Conservation (phyloP, 495 filamentous ascomycete genomes). For the Penicillium coprophilum region DNA sequence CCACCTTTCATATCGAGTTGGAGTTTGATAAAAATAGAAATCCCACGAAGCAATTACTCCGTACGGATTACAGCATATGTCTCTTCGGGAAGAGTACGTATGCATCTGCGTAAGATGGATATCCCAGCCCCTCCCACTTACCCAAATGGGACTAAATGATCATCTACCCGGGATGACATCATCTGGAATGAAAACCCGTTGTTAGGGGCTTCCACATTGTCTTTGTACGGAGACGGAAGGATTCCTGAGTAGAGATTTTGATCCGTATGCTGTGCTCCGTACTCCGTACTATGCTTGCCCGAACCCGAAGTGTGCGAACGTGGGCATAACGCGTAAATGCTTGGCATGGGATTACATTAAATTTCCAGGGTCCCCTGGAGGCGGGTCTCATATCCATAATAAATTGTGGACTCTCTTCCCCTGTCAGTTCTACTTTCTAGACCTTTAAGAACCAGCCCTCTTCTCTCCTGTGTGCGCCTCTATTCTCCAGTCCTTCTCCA, state of each 20-base stretch:
- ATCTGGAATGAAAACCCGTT: slow-evolving; percentile 6
- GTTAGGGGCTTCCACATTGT: background rate
- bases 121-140: slow-evolving; percentile 6
- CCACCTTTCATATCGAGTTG: background rate
- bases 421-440: slow-evolving; percentile 1
- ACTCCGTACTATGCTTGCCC: too few relatives aligned
- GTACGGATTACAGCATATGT: too few relatives aligned
- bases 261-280: too few relatives aligned
- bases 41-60: too few relatives aligned
- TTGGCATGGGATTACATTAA: background rate
- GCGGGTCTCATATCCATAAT: background rate
- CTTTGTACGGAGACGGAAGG: background rate
- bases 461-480: background rate
- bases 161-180: slow-evolving; percentile 9
- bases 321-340: background rate
- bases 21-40: background rate
- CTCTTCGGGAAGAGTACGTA: slow-evolving; percentile 5
- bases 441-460: background rate
- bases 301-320: background rate
- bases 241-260: background rate
- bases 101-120: slow-evolving; percentile 6
- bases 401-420: slow-evolving; percentile 16
- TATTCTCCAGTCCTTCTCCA: background rate
- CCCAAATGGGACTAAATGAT: slow-evolving; percentile 12
- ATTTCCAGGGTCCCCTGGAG: background rate